phyloP scores from a whole-genome alignment of 2,329 filamentous ascomycete species.

The Colletotrichum lini region DNA sequence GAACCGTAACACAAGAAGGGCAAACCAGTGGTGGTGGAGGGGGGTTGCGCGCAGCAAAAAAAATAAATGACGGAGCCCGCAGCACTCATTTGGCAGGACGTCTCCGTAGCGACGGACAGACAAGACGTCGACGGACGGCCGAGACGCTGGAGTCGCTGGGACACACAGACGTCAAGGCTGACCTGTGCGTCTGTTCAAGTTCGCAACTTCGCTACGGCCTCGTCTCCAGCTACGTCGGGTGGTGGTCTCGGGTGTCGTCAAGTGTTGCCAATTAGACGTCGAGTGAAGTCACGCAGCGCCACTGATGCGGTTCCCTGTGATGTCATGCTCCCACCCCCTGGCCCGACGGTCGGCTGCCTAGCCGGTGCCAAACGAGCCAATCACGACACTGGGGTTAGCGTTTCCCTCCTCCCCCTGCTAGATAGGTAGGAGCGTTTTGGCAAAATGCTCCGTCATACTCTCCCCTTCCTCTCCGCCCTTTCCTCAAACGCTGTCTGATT shows the following conservation, averaged over 20 bases:
- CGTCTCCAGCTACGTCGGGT: constrained; percentile 30
- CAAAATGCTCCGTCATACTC: constrained; percentile 30
- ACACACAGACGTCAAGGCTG: constrained; percentile 41
- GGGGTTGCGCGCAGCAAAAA: constrained; percentile 7
- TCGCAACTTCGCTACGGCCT: constrained; percentile 6
- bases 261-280: constrained; percentile 32
- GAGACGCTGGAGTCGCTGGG: constrained; percentile 5
- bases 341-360: constrained; percentile 30
- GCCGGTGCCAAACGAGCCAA: constrained; percentile 13
- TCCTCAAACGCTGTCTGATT: constrained; percentile 40
- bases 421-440: constrained; percentile 35
- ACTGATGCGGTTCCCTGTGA: constrained; percentile 34
- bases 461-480: neutral
- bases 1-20: constrained; percentile 26
- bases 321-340: constrained; percentile 23
- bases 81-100: constrained; percentile 8
- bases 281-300: constrained; percentile 41
- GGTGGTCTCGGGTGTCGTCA: constrained; percentile 37
- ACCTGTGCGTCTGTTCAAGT: constrained; percentile 14
- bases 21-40: neutral
- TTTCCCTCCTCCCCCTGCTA: constrained; percentile 19
- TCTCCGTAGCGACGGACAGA: constrained; percentile 14
- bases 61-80: neutral
- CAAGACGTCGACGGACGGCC: neutral
- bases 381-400: constrained; percentile 14